Evolutionary conservation across 495 filamentous ascomycete species (phyloP).

Genomic region (Opeltia flavorubescens): DNA sequence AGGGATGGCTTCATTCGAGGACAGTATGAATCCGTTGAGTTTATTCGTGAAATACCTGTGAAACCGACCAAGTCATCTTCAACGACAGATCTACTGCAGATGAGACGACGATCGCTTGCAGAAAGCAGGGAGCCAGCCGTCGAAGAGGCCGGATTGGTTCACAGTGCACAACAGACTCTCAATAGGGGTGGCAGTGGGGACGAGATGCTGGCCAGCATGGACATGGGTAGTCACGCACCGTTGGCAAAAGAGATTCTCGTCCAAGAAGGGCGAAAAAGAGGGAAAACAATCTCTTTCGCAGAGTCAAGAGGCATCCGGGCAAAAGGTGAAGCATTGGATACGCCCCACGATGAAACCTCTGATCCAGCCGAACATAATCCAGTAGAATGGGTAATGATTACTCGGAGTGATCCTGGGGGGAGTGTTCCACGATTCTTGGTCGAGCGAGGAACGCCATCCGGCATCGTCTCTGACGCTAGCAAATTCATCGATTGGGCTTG

Average conservation of each 20-base stretch:
- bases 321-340: conserved; percentile 26
- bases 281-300: conserved; percentile 35
- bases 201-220: conserved; percentile 2
- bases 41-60: conserved; percentile 67
- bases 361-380: conserved; percentile 45
- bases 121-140: conserved; percentile 5
- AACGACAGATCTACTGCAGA: conserved; percentile 20
- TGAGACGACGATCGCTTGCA: not conserved
- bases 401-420: conserved; percentile 84
- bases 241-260: conserved; percentile 6
- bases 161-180: conserved; percentile 10
- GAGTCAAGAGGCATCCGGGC: conserved; percentile 24
- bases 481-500: conserved; percentile 82
- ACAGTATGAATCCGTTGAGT: conserved; percentile 80
- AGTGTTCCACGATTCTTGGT: conserved; percentile 90
- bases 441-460: conserved; percentile 74
- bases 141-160: conserved; percentile 11
- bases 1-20: conserved; percentile 64
- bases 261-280: conserved; percentile 17
- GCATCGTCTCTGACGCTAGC: conserved; percentile 67
- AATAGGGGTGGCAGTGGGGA: not conserved
- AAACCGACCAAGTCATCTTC: conserved; percentile 20
- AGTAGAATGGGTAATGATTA: conserved; percentile 95
- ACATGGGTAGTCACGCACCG: not conserved
- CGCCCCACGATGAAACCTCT: conserved; percentile 19